Conservation (phyloP, 2,329 filamentous ascomycete species). For the Verruconis gallopava region DNA sequence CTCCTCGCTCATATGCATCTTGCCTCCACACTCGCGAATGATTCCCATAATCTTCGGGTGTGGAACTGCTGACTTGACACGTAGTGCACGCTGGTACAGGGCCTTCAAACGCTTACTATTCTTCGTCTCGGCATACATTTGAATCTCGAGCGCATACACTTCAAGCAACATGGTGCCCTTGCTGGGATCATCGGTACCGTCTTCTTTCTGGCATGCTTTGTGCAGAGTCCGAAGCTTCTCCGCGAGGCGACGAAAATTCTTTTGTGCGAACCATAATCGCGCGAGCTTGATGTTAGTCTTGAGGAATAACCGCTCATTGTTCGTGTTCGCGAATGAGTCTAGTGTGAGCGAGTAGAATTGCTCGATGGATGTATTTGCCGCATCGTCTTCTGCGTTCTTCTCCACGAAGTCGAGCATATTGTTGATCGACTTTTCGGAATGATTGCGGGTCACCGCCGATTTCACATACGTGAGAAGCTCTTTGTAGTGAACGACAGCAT, state of each 20-base stretch:
- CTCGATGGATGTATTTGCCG: conserved; percentile 73
- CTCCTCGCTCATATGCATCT: conserved; percentile 99
- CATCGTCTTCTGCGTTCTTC: conserved; percentile 63
- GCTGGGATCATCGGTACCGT: conserved; percentile 80
- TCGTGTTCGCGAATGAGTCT: conserved; percentile 89
- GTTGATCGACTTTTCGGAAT: conserved; percentile 98
- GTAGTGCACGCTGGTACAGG: conserved; percentile 80
- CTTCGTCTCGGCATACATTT: conserved; percentile 93
- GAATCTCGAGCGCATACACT: conserved; percentile 92
- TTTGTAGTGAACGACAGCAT: conserved; percentile 80
- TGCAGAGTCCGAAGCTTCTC: conserved; percentile 83
- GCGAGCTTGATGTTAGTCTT: conserved; percentile 98
- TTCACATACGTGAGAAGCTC: conserved; percentile 97
- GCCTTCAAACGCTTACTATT: conserved; percentile 96
- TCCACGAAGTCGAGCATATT: conserved; percentile 98
- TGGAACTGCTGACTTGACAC: conserved; percentile 89
- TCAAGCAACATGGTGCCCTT: conserved; percentile 95
- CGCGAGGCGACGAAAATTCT: conserved; percentile 67
- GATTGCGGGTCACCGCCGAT: conserved; percentile 91
- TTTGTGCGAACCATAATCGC: conserved; percentile 79
- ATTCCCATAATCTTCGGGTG: conserved; percentile 99
- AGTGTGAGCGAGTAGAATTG: conserved; percentile 90
- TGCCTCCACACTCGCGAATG: conserved; percentile 94
- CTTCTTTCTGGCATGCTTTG: conserved; percentile 72
- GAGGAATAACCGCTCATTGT: conserved; percentile 92